Evolutionary conservation across 306 rosid species (phyloP).

Genomic region (Dryas alaskensis): DNA sequence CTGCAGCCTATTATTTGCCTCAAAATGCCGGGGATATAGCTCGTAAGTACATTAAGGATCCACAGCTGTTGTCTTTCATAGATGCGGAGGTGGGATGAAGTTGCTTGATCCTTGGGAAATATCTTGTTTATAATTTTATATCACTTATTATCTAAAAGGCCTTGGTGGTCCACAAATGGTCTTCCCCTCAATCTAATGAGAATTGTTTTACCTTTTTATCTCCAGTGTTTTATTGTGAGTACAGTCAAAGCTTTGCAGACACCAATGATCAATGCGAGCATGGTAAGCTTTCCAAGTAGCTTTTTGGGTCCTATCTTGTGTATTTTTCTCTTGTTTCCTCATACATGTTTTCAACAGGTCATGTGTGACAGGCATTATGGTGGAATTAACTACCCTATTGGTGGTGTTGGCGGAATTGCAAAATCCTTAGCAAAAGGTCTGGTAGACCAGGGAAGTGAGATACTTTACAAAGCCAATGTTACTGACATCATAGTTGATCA

Average conservation of each 20-base stretch:
- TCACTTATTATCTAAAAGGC: constrained; percentile 4
- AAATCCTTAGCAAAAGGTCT: constrained; percentile 88
- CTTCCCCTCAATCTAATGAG: constrained; percentile 9
- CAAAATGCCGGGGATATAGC: constrained; percentile 95
- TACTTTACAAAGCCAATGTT: constrained; percentile 88
- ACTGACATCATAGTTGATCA: constrained; percentile 58
- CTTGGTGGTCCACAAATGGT: constrained; percentile 16
- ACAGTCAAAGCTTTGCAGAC: constrained; percentile 92
- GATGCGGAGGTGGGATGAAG: constrained; percentile 82
- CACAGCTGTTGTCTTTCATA: constrained; percentile 76
- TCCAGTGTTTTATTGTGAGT: constrained; percentile 96
- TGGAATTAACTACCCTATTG: constrained; percentile 89
- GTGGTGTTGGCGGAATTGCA: constrained; percentile 94
- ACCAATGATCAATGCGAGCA: constrained; percentile 97
- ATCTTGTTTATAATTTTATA: constrained; percentile 8
- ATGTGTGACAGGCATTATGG: constrained; percentile 94
- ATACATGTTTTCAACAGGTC: constrained; percentile 47
- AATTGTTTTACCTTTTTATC: constrained; percentile 13
- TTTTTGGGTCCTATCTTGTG: constrained; percentile 8
- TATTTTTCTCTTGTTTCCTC: constrained; percentile 18
- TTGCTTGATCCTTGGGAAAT: constrained; percentile 24
- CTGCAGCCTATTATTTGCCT: constrained; percentile 88
- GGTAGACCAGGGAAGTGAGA: constrained; percentile 69
- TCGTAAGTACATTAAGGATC: constrained; percentile 77
- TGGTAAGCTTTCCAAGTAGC: constrained; percentile 51